Base-by-base conservation (phyloP, 225 moss, liverwort and hornwort genomes). In the Lunularia cruciata region DNA sequence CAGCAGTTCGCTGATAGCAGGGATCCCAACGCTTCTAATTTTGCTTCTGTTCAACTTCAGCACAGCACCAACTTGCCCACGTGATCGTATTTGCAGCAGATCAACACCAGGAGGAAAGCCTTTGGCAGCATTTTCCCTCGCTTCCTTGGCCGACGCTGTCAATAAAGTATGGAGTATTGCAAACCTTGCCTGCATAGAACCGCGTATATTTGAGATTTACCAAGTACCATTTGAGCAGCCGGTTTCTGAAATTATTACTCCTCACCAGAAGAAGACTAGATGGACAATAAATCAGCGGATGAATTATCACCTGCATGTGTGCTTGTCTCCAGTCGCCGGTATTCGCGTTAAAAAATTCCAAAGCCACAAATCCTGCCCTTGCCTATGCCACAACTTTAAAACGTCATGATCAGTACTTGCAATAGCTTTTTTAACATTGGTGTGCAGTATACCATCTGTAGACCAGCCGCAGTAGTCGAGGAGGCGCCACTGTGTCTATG, bases 291-390 rank as follows among this genome's bases (percentile, higher is more conserved):
- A n/a, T n/a, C n/a, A n/a, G n/a, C n/a, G 11, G 18, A 34, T 14
- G 31, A 53, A 31, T 31, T 18, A 35, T 69, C 20, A 79, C 79
- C 79, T 79, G 79, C 79, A 79, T 79, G 49, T 79, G 79, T 27
- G 79, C 70, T 53, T 79, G 79, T 19, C 62, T 75, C 80, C 80
- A 80, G 33, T 60, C 67, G 32, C 72, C 67, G 36, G 75, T 71
- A 5, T 75, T 60, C 31, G 62, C 16, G 36, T 71, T 70, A 31
- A 37, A 75, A 33, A 65, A 72, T 35, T 80, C 80, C 47, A 80
- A 48, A 18, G 75, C 75, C 12, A 80, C 27, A 27, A 80, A 60
- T 34, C 80, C 80, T 16, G 80, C 80, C 47, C 80, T 72, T 31
- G 57, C 68, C 80, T 80, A 6, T 14, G 13, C 6, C 54, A 54